A percentile compares a stretch with the other conserved stretches of the same genome.
Conservation (phyloP, 1,284 basidiomycete genomes). For the Cryptococcus floricola region DNA sequence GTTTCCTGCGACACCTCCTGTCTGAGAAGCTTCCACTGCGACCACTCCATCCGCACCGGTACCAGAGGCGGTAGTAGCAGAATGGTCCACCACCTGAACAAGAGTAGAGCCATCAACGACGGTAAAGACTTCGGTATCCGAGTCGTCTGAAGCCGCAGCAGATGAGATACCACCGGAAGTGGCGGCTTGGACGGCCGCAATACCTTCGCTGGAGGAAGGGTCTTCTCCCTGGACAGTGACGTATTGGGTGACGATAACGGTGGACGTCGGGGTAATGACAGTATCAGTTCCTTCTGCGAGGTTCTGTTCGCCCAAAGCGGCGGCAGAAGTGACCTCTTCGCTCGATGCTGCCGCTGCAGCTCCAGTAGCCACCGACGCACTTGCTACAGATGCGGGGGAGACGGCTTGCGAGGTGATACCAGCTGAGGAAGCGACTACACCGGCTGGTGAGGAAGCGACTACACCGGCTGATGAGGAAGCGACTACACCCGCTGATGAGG, state of each 20-base stretch:
- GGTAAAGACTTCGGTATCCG: neutral
- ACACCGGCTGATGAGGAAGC: neutral
- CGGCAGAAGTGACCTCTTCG: neutral
- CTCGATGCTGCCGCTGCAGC: too few relatives aligned
- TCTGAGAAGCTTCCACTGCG: neutral
- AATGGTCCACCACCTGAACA: neutral
- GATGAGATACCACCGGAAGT: neutral
- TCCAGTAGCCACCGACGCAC: too few relatives aligned
- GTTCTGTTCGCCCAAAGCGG: neutral
- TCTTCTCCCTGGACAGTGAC: neutral
- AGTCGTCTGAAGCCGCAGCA: neutral
- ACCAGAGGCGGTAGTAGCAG: neutral
- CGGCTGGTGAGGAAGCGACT: neutral
- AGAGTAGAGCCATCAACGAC: neutral
- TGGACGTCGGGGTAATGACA: neutral
- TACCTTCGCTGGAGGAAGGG: neutral
- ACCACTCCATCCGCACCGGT: neutral
- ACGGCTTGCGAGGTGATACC: too few relatives aligned
- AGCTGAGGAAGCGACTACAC: neutral
- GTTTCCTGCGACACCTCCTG: neutral
- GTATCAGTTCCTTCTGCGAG: neutral
- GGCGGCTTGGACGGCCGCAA: too few relatives aligned
- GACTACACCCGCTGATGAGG: neutral
- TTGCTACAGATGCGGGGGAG: too few relatives aligned
- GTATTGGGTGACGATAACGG: neutral